Conservation (phyloP, 208 protist genomes). For the Trypanosoma rangeli region DNA sequence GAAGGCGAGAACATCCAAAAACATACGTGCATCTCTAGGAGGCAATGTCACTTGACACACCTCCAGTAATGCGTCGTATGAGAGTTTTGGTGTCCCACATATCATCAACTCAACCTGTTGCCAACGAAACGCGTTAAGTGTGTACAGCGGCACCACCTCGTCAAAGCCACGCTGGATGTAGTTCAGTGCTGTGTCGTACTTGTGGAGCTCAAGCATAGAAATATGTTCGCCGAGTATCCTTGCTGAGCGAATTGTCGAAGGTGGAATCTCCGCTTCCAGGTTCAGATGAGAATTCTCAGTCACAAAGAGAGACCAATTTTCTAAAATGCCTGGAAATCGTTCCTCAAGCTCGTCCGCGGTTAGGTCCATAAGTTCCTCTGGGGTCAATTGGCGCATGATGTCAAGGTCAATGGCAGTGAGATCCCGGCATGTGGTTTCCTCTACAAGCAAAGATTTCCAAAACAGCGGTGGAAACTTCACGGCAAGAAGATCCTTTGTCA, state of each 20-base stretch:
- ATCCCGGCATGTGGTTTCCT: constrained; percentile 57
- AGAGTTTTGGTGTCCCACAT: constrained; percentile 78
- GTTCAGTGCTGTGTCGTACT: constrained; percentile 62
- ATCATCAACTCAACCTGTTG: constrained; percentile 81
- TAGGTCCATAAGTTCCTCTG: constrained; percentile 62
- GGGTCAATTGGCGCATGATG: constrained; percentile 51
- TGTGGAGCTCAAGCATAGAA: constrained; percentile 55
- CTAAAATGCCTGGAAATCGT: constrained; percentile 69
- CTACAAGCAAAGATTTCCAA: constrained; percentile 90
- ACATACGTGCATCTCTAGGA: constrained; percentile 55
- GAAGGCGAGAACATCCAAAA: constrained; percentile 61
- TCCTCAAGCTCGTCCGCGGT: constrained; percentile 82
- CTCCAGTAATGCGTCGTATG: constrained; percentile 67
- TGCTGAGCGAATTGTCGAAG: constrained; percentile 41
- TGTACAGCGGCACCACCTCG: constrained; percentile 80
- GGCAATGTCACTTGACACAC: constrained; percentile 79
- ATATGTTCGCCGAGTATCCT: constrained; percentile 65
- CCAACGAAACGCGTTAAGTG: constrained; percentile 84
- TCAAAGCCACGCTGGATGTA: constrained; percentile 83
- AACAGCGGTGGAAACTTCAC: constrained; percentile 93
- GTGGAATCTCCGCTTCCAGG: constrained; percentile 49
- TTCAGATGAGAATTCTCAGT: constrained; percentile 42
- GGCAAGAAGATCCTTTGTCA: constrained; percentile 86
- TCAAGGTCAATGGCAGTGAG: constrained; percentile 61
- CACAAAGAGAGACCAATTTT: constrained; percentile 45